phyloP scores from a whole-genome alignment of 768 basidiomycete genomes.

The Termitomyces bulborhizus region DNA sequence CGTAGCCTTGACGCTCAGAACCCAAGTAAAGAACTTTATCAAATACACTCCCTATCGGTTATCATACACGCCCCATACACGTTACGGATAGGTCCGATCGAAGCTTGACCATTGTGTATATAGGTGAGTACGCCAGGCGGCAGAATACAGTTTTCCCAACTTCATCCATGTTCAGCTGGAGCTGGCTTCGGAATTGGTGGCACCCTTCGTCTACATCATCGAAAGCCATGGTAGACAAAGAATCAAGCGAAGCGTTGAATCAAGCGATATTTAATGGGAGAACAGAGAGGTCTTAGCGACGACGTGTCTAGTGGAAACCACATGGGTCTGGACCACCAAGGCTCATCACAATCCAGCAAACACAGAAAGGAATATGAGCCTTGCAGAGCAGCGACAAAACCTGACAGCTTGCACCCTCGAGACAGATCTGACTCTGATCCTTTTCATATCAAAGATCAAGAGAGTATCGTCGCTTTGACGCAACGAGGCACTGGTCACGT shows the following conservation, averaged over 20 bases:
- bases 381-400: not conserved
- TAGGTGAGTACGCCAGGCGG: not conserved
- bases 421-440: not conserved
- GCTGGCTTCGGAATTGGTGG: no score
- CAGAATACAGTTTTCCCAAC: not conserved
- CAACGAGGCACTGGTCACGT: not conserved
- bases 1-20: conserved; percentile 33
- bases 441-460: not conserved
- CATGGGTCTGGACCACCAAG: not conserved
- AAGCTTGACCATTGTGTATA: not conserved
- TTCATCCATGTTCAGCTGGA: not conserved
- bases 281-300: not conserved
- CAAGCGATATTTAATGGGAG: not conserved
- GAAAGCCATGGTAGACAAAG: not conserved
- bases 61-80: conserved; percentile 9
- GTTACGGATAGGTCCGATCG: conserved; percentile 6
- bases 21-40: not conserved
- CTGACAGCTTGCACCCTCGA: not conserved
- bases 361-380: not conserved
- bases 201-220: not conserved
- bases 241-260: not conserved
- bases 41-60: not conserved
- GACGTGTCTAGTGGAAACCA: not conserved
- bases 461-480: not conserved
- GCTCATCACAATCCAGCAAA: not conserved